phyloP scores from a whole-genome alignment of 2,329 filamentous ascomycete genomes.

The Exserohilum rostratum region DNA sequence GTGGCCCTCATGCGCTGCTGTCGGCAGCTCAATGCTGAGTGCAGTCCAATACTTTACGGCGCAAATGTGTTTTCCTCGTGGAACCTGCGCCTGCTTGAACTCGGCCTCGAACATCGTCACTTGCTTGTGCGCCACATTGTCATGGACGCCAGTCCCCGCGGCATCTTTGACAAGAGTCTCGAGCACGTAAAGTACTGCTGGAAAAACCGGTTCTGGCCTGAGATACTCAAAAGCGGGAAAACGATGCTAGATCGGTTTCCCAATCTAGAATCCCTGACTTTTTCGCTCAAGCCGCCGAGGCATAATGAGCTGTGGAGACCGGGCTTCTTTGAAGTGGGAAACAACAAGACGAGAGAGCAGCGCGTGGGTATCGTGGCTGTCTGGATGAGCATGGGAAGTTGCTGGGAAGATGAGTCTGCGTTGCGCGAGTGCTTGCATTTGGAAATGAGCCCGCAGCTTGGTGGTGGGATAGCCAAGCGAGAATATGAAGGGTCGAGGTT shows the following conservation, averaged over 20 bases:
- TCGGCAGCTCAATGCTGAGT: slow-evolving; percentile 52
- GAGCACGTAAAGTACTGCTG: slow-evolving; percentile 37
- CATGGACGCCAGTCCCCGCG: slow-evolving; percentile 28
- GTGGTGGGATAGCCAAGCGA: slow-evolving; percentile 9
- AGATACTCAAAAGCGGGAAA: slow-evolving; percentile 23
- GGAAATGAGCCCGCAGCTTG: slow-evolving; percentile 27
- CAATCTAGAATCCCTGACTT: slow-evolving; percentile 29
- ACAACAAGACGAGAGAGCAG: slow-evolving; percentile 34
- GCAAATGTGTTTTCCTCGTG: slow-evolving; percentile 53
- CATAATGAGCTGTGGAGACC: slow-evolving; percentile 27
- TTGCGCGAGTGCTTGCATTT: slow-evolving; percentile 32
- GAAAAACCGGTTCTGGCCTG: slow-evolving; percentile 38
- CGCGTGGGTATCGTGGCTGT: slow-evolving; percentile 32
- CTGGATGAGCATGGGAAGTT: slow-evolving; percentile 34
- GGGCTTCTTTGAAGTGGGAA: slow-evolving; percentile 31
- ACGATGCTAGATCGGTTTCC: slow-evolving; percentile 31
- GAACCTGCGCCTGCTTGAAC: slow-evolving; percentile 15
- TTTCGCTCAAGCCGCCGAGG: slow-evolving; percentile 30
- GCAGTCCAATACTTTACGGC: slow-evolving; percentile 54
- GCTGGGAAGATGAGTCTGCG: slow-evolving; percentile 23
- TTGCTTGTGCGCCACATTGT: slow-evolving; percentile 29
- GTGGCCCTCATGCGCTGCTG: slow-evolving; percentile 45
- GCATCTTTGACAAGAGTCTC: slow-evolving; percentile 29
- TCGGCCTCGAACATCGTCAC: slow-evolving; percentile 24
- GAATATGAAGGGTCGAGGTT: slow-evolving; percentile 32